Evolutionary conservation across 495 filamentous ascomycete genomes (phyloP).

Genomic region (Filosporella fistucella): DNA sequence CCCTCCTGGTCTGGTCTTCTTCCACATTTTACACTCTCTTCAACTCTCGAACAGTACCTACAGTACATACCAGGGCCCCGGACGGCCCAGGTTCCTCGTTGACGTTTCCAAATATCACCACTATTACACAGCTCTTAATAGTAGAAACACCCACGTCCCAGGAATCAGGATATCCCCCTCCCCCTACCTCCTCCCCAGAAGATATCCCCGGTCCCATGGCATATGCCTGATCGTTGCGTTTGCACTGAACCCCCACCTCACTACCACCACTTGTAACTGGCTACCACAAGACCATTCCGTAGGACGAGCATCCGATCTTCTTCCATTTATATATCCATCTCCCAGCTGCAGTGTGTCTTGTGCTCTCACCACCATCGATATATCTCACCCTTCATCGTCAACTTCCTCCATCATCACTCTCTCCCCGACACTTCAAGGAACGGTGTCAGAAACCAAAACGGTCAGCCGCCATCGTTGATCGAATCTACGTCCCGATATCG

Average conservation of each 20-base stretch:
- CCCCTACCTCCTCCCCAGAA: slow-evolving; percentile 2
- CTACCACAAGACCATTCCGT: slow-evolving; percentile 4
- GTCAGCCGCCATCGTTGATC: too few species aligned
- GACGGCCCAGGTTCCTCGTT: background rate
- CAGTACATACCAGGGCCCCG: background rate
- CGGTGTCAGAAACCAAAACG: too few species aligned
- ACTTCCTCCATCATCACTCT: background rate
- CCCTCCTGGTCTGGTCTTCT: background rate
- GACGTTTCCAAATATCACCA: background rate
- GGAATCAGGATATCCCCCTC: slow-evolving; percentile 1
- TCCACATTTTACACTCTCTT: background rate
- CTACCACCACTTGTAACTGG: slow-evolving; percentile 13
- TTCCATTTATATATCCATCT: background rate
- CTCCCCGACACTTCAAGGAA: background rate
- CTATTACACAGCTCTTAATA: too few species aligned
- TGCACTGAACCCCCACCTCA: slow-evolving; percentile 10
- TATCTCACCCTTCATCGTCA: background rate
- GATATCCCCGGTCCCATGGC: slow-evolving; percentile 1
- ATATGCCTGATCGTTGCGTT: slow-evolving; percentile 15
- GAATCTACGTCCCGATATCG: too few species aligned
- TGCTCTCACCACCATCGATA: background rate
- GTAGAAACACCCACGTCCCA: background rate
- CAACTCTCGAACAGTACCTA: background rate
- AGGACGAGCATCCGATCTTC: slow-evolving; percentile 9
- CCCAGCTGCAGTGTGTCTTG: background rate